These are phyloP conservation scores for Pichia insulana DNA, from an alignment of 805 yeast species.

Conservation along the genomic window DNA sequence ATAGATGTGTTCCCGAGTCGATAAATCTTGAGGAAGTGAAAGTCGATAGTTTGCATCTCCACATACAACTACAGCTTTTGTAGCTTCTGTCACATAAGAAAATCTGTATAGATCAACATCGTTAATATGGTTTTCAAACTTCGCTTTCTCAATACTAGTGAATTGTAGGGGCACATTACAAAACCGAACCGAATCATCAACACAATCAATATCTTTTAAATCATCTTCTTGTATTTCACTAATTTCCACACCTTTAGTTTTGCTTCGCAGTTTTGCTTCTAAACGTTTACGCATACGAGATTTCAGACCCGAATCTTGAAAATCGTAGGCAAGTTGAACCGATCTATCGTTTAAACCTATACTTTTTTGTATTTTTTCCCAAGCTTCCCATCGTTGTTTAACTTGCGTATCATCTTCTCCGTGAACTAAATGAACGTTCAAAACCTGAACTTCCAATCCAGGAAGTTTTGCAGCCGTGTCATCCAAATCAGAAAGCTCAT, in stretches of 20 bases:
- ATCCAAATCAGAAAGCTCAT: constrained; percentile 4
- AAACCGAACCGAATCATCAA: constrained; percentile 2
- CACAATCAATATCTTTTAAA: not conserved
- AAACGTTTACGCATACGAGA: constrained; percentile 3
- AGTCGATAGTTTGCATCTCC: constrained; percentile 53
- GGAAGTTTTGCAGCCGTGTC: constrained; percentile 17
- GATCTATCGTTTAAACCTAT: constrained; percentile 11
- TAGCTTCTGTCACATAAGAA: constrained; percentile 4
- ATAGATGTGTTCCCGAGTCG: constrained; percentile 6
- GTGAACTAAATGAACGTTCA: constrained; percentile 48
- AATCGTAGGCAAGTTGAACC: constrained; percentile 5
- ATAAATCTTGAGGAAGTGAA: constrained; percentile 13
- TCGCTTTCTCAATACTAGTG: constrained; percentile 13
- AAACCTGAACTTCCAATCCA: constrained; percentile 28
- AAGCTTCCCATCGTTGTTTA: constrained; percentile 11
- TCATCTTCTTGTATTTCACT: not conserved
- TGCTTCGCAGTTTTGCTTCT: constrained; percentile 2
- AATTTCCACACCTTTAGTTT: not conserved
- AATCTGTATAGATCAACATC: constrained; percentile 1
- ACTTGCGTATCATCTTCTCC: constrained; percentile 29
- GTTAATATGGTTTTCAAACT: constrained; percentile 4
- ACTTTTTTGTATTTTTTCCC: constrained; percentile 12
- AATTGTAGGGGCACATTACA: constrained; percentile 8
- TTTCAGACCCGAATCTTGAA: not conserved
- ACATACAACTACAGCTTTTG: constrained; percentile 29